Percentiles rank a stretch among this genome's conserved stretches.
phyloP scores from a whole-genome alignment of 345 rosid species.

The Syzygium grande region DNA sequence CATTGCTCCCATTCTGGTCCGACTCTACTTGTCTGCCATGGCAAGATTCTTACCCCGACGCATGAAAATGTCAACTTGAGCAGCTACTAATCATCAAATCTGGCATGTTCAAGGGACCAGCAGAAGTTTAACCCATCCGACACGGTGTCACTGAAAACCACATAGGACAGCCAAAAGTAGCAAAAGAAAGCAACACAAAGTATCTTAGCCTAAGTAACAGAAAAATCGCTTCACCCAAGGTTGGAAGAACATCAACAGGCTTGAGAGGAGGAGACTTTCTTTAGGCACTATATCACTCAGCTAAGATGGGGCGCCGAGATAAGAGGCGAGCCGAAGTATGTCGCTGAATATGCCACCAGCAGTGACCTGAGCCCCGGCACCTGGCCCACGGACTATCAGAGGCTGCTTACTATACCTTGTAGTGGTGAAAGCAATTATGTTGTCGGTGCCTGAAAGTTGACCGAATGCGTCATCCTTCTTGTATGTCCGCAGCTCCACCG shows the following conservation, averaged over 20 bases:
- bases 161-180: not conserved
- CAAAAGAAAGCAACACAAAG: not conserved
- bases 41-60: not conserved
- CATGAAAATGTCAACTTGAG: not conserved
- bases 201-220: not conserved
- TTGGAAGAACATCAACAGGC: not conserved
- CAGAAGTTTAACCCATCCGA: not conserved
- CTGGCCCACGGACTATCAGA: slow-evolving; percentile 91
- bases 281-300: not conserved
- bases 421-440: slow-evolving; percentile 95
- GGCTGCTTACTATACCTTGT: slow-evolving; percentile 86
- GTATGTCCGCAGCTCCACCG: slow-evolving; percentile 71
- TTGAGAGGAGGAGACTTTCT: not conserved
- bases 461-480: slow-evolving; percentile 82
- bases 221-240: not conserved
- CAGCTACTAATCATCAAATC: not conserved
- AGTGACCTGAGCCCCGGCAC: slow-evolving; percentile 98
- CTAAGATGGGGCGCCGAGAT: slow-evolving; percentile 95
- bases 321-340: slow-evolving; percentile 77
- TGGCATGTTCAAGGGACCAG: not conserved
- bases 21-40: not conserved
- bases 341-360: slow-evolving; percentile 98
- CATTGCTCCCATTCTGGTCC: not conserved
- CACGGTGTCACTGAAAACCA: not conserved
- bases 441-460: slow-evolving; percentile 85